Conservation (phyloP, 2,329 filamentous ascomycete genomes). For the Stromatinia cepivora region DNA sequence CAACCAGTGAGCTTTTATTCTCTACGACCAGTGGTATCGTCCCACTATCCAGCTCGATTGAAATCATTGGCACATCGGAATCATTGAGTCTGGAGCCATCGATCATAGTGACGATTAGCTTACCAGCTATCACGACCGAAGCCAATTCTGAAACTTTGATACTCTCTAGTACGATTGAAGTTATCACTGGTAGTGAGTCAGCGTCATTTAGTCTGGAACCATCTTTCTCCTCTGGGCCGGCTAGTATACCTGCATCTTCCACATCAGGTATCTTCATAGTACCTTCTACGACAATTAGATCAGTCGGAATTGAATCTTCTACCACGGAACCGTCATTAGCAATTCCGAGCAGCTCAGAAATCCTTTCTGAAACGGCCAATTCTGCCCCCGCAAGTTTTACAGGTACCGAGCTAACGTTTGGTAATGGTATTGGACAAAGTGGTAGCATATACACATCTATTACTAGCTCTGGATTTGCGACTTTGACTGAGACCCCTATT, state of each 20-base stretch:
- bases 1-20: background rate
- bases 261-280: background rate
- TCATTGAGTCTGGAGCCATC: background rate
- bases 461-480: slow-evolving; percentile 2
- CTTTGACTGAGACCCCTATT: background rate
- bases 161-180: background rate
- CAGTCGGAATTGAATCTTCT: background rate
- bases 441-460: background rate
- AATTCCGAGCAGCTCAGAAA: background rate
- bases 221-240: background rate
- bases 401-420: background rate
- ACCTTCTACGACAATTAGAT: background rate
- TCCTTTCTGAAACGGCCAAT: background rate
- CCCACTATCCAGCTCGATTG: background rate
- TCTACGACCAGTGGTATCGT: background rate
- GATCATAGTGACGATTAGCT: background rate
- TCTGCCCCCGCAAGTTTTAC: background rate
- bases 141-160: background rate
- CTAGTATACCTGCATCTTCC: background rate
- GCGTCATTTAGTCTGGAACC: background rate
- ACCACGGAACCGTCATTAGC: background rate
- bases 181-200: background rate
- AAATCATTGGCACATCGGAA: background rate
- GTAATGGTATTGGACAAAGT: slow-evolving; percentile 10
- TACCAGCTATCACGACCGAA: background rate